Base-by-base conservation (phyloP, 257 asterid species). In the Forsythia suspensa region DNA sequence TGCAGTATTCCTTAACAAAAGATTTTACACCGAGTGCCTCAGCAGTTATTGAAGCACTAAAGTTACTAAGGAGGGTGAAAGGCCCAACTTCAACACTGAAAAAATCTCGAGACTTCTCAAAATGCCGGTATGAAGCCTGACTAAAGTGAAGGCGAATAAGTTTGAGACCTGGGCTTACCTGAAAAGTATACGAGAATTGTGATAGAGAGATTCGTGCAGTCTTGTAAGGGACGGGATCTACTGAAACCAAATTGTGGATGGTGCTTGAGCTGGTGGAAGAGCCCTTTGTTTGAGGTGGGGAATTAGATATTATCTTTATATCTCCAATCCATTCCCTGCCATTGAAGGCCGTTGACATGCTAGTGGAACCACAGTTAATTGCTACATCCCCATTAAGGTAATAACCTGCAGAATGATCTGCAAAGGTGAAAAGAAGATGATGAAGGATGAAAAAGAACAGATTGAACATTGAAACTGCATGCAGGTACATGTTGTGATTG, bases 251-350 rank as follows among this genome's bases (percentile, higher is more conserved):
- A 46, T 48, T 48, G 15, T 15, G 44, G 51, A 15, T 9, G 67
- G 37, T 51, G 70, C 83, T 79, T 34, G 91, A 77, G 63, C 81
- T 78, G 21, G 84, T 70, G 34, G 91, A 88, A 63, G 71, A 78
- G 20, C 95, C 95, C 15, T 75, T 83, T 20, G 88, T 10, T 36
- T 69, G 82, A 13, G 84, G 73, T 39, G 59, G 52, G 39, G 71
- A 38, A 29, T 86, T 46, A 20, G 68, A 16, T 43, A 10, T 74
- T 40, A 80, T 66, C 8, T 40, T 59, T 2, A n/a, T n/a, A 34
- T 90, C 94, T 78, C 88, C 88, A 34, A 81, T 34, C 91, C 92
- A 87, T 43, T 82, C 10, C 66, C 83, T 81, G 44, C 90, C 91
- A 61, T 77, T 72, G 70, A 43, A 66, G 12, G 89, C 84, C 41